phyloP scores from a whole-genome alignment of 768 basidiomycete genomes.

The Agrocybe pediades region DNA sequence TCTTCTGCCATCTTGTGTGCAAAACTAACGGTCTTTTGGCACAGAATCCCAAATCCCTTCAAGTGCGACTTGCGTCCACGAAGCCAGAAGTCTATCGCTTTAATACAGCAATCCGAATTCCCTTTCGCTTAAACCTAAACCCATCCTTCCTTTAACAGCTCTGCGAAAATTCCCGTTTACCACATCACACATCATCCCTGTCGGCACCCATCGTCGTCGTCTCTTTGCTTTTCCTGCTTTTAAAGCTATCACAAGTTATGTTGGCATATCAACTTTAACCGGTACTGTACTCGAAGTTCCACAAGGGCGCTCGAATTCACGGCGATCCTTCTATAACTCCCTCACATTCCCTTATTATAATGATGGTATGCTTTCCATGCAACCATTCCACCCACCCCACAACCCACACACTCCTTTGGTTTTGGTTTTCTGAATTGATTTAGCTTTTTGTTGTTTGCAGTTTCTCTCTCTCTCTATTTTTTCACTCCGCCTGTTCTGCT shows the following conservation, averaged over 20 bases:
- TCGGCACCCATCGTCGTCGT: too few relatives aligned
- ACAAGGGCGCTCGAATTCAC: not conserved
- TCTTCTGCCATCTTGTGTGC: not conserved
- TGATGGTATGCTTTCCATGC: not conserved
- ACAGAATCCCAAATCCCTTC: constrained; percentile 25
- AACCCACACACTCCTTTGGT: too few relatives aligned
- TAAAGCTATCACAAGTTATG: not conserved
- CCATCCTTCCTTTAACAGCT: too few relatives aligned
- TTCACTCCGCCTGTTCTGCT: not conserved
- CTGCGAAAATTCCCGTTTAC: not conserved
- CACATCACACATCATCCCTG: too few relatives aligned
- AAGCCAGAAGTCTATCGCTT: constrained; percentile 21
- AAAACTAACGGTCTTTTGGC: not conserved
- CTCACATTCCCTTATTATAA: not conserved
- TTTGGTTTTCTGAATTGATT: not conserved
- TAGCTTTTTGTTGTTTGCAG: not conserved
- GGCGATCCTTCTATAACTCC: not conserved
- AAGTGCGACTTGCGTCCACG: constrained; percentile 27
- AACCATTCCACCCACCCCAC: too few relatives aligned
- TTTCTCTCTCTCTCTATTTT: not conserved
- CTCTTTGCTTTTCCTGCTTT: not conserved
- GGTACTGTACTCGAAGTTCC: not conserved
- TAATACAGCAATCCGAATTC: constrained; percentile 13
- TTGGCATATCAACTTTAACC: not conserved
- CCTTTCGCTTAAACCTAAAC: not conserved